phyloP scores from a whole-genome alignment of 768 basidiomycete genomes.

The Serpula lacrymans region DNA sequence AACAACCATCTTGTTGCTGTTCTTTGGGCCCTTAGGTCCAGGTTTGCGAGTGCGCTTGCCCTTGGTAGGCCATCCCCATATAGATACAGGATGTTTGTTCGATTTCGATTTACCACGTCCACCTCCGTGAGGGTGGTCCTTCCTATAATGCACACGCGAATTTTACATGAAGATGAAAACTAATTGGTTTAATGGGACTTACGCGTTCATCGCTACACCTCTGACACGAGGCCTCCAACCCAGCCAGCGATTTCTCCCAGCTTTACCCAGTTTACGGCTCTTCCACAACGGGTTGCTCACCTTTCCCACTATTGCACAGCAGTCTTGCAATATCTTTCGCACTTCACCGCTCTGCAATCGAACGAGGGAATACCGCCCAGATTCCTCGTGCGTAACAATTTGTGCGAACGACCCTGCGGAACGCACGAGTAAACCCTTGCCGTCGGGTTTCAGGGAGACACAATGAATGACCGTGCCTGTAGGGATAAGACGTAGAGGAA shows the following conservation, averaged over 20 bases:
- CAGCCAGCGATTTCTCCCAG: conserved; percentile 84
- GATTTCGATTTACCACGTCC: conserved; percentile 98
- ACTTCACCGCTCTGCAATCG: conserved; percentile 92
- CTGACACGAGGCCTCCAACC: conserved; percentile 82
- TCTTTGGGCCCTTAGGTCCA: conserved; percentile 86
- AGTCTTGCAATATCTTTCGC: conserved; percentile 75
- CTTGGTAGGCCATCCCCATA: conserved; percentile 92
- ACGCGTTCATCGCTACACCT: conserved; percentile 98
- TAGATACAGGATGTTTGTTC: conserved; percentile 88
- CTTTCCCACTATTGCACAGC: conserved; percentile 85
- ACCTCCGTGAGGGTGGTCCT: conserved; percentile 94
- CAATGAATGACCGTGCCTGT: conserved; percentile 89
- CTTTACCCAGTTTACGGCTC: conserved; percentile 82
- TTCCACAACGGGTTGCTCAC: conserved; percentile 93
- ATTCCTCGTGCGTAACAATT: conserved; percentile 73
- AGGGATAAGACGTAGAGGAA: conserved; percentile 88
- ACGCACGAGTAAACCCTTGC: conserved; percentile 80
- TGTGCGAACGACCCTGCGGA: conserved; percentile 86
- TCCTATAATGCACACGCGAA: conserved; percentile 36
- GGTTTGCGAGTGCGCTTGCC: conserved; percentile 92
- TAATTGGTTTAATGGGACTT: conserved; percentile 28
- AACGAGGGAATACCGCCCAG: conserved; percentile 73
- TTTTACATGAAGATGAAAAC: conserved; percentile 1
- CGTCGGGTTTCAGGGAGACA: conserved; percentile 70
- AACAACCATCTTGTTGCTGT: conserved; percentile 87